phyloP scores from a whole-genome alignment of 2,329 filamentous ascomycete species.

The Laburnicola sp. region DNA sequence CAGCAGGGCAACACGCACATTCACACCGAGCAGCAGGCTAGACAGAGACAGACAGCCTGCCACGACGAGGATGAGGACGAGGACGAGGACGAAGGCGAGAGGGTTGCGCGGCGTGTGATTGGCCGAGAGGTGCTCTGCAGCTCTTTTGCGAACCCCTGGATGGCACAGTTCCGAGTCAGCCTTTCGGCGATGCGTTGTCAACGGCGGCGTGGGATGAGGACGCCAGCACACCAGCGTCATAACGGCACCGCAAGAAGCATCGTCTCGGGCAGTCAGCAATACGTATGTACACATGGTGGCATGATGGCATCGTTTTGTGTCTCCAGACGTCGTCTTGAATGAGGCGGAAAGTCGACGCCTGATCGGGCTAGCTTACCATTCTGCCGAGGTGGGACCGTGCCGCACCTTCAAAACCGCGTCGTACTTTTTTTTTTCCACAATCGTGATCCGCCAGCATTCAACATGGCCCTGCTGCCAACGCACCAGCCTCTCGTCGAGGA shows the following conservation, averaged over 20 bases:
- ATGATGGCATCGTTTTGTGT: neutral
- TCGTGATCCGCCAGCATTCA: constrained; percentile 31
- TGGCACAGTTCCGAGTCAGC: constrained; percentile 27
- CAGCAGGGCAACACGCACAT: constrained; percentile 23
- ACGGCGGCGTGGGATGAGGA: constrained; percentile 10
- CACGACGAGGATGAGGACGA: neutral
- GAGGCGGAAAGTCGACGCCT: neutral
- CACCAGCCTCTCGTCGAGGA: constrained; percentile 38
- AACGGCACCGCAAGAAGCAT: constrained; percentile 4
- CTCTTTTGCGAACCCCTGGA: constrained; percentile 15
- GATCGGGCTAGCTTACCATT: constrained; percentile 15
- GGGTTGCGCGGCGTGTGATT: constrained; percentile 13
- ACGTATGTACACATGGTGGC: too few species aligned
- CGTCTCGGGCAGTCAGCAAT: neutral
- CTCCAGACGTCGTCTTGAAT: neutral
- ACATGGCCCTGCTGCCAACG: constrained; percentile 43
- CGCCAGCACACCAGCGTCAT: constrained; percentile 30
- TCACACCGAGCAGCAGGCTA: constrained; percentile 24
- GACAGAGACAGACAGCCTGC: constrained; percentile 3
- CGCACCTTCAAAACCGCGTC: constrained; percentile 17
- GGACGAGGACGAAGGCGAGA: constrained; percentile 11
- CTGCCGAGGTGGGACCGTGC: constrained; percentile 25
- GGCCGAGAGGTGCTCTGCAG: constrained; percentile 10
- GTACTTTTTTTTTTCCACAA: constrained; percentile 31
- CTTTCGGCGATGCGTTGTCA: constrained; percentile 42